Percentiles rank a stretch among this genome's conserved stretches.
These are phyloP conservation scores for Aspergillus hiratsukae DNA, from an alignment of 2,329 filamentous ascomycete species.

Conservation along the genomic window DNA sequence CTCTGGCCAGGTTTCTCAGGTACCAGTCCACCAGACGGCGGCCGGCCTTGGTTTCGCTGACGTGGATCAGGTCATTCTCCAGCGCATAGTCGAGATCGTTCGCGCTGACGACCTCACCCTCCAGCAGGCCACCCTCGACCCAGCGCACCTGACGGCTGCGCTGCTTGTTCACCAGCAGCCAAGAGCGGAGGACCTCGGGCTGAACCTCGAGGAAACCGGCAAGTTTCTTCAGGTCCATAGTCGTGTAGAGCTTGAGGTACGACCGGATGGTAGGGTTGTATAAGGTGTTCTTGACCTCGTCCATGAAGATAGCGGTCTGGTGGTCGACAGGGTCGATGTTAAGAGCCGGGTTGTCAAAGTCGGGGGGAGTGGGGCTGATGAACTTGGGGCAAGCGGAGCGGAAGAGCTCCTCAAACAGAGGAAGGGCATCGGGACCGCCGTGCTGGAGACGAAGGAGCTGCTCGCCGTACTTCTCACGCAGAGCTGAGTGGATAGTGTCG, in stretches of 20 bases:
- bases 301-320: conserved; percentile 97
- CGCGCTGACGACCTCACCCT: conserved; percentile 87
- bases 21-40: conserved; percentile 99
- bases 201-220: conserved; percentile 95
- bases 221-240: conserved; percentile 98
- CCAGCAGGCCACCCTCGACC: conserved; percentile 82
- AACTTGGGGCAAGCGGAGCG: conserved; percentile 97
- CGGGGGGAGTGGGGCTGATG: conserved; percentile 93
- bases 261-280: conserved; percentile 96
- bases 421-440: conserved; percentile 89
- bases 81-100: conserved; percentile 97
- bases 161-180: conserved; percentile 97
- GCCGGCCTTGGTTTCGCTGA: conserved; percentile 97
- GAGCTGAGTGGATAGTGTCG: conserved; percentile 96
- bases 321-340: conserved; percentile 98
- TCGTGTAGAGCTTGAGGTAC: conserved; percentile 98
- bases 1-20: conserved; percentile 89
- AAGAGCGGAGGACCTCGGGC: conserved; percentile 90
- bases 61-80: conserved; percentile 95
- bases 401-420: conserved; percentile 98
- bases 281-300: conserved; percentile 99
- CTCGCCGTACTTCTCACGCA: conserved; percentile 98
- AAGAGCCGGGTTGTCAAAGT: conserved; percentile 93
- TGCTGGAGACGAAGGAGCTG: conserved; percentile 96
- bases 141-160: conserved; percentile 94